Conservation (phyloP, 495 filamentous ascomycete species). For the Articulospora tetracladia region DNA sequence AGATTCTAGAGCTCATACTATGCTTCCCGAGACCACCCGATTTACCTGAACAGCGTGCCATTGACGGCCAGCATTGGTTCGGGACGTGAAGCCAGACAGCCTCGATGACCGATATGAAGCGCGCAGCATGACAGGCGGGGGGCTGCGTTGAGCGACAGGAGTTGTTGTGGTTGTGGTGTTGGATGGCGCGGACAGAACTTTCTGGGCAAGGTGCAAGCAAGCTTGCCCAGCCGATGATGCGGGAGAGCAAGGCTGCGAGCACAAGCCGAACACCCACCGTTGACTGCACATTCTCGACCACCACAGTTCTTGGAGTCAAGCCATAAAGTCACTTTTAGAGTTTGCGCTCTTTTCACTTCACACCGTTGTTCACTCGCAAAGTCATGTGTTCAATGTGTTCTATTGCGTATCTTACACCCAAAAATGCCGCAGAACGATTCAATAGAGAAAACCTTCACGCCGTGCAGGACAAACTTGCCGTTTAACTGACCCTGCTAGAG, state of each 20-base stretch:
- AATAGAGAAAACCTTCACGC: slow-evolving; percentile 21
- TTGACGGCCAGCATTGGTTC: slow-evolving; percentile 46
- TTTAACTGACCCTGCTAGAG: slow-evolving; percentile 20
- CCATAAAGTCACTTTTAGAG: too few species aligned
- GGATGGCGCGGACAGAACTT: slow-evolving; percentile 12
- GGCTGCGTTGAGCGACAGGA: slow-evolving; percentile 41
- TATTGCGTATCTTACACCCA: slow-evolving; percentile 30
- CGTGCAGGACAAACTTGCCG: slow-evolving; percentile 19
- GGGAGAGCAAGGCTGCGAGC: too few species aligned
- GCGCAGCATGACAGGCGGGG: slow-evolving; percentile 70
- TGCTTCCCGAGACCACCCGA: slow-evolving; percentile 25
- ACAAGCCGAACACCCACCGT: too few species aligned
- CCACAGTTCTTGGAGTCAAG: too few species aligned
- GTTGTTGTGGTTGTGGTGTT: slow-evolving; percentile 23
- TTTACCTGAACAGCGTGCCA: slow-evolving; percentile 43
- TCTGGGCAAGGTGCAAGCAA: slow-evolving; percentile 5
- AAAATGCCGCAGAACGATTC: slow-evolving; percentile 24
- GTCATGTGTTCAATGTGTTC: slow-evolving; percentile 11
- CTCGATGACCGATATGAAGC: slow-evolving; percentile 57
- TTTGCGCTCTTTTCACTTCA: too few species aligned
- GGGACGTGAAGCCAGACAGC: slow-evolving; percentile 46
- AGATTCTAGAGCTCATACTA: slow-evolving; percentile 30
- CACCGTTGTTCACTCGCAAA: neutral
- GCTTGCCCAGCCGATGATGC: slow-evolving; percentile 13
- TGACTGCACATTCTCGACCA: too few species aligned